These are phyloP conservation scores for Groenewaldozyma sp. DNA, from an alignment of 1,139 yeast species.

Conservation along the genomic window DNA sequence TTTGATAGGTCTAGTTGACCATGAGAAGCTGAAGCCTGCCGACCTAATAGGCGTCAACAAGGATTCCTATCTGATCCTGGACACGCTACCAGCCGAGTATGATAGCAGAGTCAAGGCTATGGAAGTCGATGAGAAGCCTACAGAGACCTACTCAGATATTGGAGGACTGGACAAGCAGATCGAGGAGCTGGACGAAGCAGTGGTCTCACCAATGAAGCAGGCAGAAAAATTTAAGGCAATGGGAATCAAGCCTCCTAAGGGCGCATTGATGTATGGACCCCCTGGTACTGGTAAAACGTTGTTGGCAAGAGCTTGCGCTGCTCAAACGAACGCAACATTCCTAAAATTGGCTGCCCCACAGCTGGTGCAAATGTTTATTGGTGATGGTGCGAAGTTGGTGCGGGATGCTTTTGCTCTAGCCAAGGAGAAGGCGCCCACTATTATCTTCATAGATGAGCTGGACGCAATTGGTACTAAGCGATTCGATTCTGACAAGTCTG, in stretches of 20 bases:
- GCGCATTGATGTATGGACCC: constrained; percentile 98
- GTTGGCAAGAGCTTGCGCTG: constrained; percentile 98
- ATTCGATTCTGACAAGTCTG: constrained; percentile 94
- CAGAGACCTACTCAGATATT: constrained; percentile 92
- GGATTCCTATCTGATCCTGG: constrained; percentile 88
- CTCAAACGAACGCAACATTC: constrained; percentile 97
- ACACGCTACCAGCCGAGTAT: constrained; percentile 92
- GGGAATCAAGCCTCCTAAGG: constrained; percentile 96
- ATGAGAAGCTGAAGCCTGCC: constrained; percentile 81
- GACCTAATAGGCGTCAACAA: constrained; percentile 97
- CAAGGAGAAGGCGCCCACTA: constrained; percentile 96
- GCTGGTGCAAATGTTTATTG: constrained; percentile 97
- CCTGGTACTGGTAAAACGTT: constrained; percentile 99
- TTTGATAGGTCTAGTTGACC: constrained; percentile 89
- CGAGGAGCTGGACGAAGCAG: constrained; percentile 96
- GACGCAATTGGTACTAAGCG: constrained; percentile 99
- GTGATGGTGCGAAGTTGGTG: constrained; percentile 97
- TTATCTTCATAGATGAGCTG: constrained; percentile 92
- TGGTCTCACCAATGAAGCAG: constrained; percentile 96
- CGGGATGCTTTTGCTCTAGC: constrained; percentile 99
- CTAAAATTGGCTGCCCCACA: constrained; percentile 97
- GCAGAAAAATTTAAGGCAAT: constrained; percentile 88
- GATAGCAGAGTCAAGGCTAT: constrained; percentile 97
- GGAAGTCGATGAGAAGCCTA: constrained; percentile 98
- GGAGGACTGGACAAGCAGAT: constrained; percentile 98